These are phyloP conservation scores for Licmophora abbreviata DNA, from an alignment of 108 stramenopile species.

Conservation along the genomic window DNA sequence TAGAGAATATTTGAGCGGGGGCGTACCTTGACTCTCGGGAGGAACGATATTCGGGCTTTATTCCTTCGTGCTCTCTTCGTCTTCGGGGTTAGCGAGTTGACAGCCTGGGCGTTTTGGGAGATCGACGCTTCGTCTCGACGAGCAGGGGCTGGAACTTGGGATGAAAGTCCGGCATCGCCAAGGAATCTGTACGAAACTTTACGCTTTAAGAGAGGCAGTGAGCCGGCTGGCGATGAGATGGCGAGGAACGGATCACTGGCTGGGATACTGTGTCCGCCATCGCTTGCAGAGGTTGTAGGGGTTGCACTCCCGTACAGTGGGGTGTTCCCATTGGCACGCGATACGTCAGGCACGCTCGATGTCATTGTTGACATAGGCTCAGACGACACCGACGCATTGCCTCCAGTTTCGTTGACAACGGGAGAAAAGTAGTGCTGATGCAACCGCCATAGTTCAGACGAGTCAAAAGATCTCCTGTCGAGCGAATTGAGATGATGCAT, in stretches of 20 bases:
- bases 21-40: slow-evolving; percentile 72
- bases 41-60: slow-evolving; percentile 69
- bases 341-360: slow-evolving; percentile 40
- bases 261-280: too few relatives aligned
- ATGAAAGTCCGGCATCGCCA: slow-evolving; percentile 33
- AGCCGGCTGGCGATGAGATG: slow-evolving; percentile 3
- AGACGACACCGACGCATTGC: slow-evolving; percentile 4
- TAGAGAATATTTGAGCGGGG: too few relatives aligned
- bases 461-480: slow-evolving; percentile 55
- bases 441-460: slow-evolving; percentile 61
- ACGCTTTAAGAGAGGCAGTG: slow-evolving; percentile 44
- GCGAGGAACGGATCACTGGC: slow-evolving; percentile 6
- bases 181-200: slow-evolving; percentile 75
- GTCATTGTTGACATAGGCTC: neutral
- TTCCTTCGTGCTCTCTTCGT: slow-evolving; percentile 71
- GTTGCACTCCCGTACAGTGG: too few relatives aligned
- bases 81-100: slow-evolving; percentile 51
- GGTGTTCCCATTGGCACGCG: too few relatives aligned
- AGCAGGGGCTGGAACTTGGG: slow-evolving; percentile 7
- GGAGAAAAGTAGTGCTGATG: slow-evolving; percentile 78
- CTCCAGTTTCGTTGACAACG: slow-evolving; percentile 59
- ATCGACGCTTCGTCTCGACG: slow-evolving; percentile 10
- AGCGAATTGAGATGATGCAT: slow-evolving; percentile 64
- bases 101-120: slow-evolving; percentile 35
- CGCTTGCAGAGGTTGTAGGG: too few relatives aligned